Evolutionary conservation across 257 asterid genomes (phyloP).

Genomic region (Eucommia ulmoides): DNA sequence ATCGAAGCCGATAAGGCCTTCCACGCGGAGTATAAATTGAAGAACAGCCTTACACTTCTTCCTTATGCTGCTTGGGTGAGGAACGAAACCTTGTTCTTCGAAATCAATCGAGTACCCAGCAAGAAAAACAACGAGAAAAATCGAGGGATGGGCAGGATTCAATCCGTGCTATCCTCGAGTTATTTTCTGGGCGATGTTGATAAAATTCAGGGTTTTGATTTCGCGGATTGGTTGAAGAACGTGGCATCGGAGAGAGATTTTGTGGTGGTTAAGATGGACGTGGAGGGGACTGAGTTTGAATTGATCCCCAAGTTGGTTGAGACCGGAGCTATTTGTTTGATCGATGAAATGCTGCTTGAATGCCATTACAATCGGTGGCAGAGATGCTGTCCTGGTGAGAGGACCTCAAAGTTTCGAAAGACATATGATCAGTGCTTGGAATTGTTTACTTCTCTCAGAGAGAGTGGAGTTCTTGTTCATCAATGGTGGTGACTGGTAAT

Average conservation of each 20-base stretch:
- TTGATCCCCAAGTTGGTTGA: constrained; percentile 42
- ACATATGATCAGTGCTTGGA: constrained; percentile 45
- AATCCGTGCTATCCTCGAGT: constrained; percentile 31
- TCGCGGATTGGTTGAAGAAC: constrained; percentile 42
- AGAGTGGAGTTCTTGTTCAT: constrained; percentile 50
- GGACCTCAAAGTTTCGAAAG: constrained; percentile 29
- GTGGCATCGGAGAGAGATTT: constrained; percentile 27
- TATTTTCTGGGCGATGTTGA: constrained; percentile 15
- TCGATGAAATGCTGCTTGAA: constrained; percentile 71
- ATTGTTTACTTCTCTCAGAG: constrained; percentile 40
- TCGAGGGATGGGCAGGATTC: constrained; percentile 50
- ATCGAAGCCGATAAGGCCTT: constrained; percentile 40
- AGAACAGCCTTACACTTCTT: constrained; percentile 29
- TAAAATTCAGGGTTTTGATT: constrained; percentile 51
- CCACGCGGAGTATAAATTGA: constrained; percentile 28
- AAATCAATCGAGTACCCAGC: constrained; percentile 27
- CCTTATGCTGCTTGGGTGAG: constrained; percentile 64
- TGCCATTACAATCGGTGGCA: constrained; percentile 62
- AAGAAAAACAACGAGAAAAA: constrained; percentile 28
- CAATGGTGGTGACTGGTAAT: constrained; percentile 47
- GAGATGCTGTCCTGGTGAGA: constrained; percentile 36
- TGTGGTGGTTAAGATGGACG: constrained; percentile 69
- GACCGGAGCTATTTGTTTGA: constrained; percentile 49
- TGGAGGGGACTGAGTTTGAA: constrained; percentile 49
- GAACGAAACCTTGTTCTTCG: constrained; percentile 47